Conservation (phyloP, 352 stramenopile genomes). For the Globisporangium heterothallicum region DNA sequence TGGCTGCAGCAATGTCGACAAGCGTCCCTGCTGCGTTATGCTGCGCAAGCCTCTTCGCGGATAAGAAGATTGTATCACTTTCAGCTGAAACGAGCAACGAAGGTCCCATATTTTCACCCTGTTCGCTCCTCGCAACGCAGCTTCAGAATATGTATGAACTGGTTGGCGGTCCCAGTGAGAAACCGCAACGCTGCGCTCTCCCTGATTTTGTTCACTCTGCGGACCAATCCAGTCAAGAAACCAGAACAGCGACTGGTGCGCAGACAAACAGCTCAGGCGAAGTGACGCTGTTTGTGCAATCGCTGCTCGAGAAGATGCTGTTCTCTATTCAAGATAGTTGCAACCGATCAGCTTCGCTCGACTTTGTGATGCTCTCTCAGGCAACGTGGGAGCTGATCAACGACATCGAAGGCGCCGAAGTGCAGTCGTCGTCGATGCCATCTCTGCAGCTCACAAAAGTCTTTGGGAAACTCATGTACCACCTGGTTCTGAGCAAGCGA, state of each 20-base stretch:
- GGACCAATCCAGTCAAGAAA: neutral
- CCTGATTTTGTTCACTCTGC: constrained; percentile 17
- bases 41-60: constrained; percentile 9
- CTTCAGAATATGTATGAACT: constrained; percentile 24
- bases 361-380: constrained; percentile 49
- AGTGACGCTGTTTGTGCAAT: constrained; percentile 13
- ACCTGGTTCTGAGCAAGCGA: constrained; percentile 26
- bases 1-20: constrained; percentile 25
- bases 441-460: constrained; percentile 12
- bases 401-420: constrained; percentile 25
- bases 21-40: constrained; percentile 32
- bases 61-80: constrained; percentile 3
- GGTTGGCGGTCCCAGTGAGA: constrained; percentile 32
- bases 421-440: neutral
- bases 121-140: constrained; percentile 29
- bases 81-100: neutral
- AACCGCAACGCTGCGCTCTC: constrained; percentile 17
- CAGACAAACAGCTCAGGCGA: neutral
- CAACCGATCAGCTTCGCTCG: constrained; percentile 17
- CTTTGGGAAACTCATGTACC: constrained; percentile 33
- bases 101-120: constrained; percentile 10
- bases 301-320: constrained; percentile 34
- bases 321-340: constrained; percentile 25
- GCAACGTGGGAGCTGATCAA: constrained; percentile 49
- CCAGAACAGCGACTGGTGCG: neutral